phyloP scores from a whole-genome alignment of 176 grass and related monocot genomes.

The Carex myosuroides region DNA sequence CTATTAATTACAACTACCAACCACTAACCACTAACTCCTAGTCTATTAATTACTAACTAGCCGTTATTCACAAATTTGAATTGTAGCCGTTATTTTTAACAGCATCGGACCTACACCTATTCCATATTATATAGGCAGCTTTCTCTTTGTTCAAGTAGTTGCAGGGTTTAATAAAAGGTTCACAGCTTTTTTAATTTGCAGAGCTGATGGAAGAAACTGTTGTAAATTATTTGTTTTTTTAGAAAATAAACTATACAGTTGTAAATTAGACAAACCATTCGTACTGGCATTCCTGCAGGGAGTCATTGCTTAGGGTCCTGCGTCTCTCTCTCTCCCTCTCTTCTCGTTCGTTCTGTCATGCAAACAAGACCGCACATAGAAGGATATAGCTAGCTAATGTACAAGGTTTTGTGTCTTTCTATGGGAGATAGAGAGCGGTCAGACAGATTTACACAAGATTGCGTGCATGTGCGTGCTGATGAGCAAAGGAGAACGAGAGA shows the following conservation, averaged over 20 bases:
- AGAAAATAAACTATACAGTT: not conserved
- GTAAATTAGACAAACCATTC: not conserved
- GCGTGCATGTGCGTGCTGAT: not conserved
- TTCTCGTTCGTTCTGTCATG: not conserved
- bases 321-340: not conserved
- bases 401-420: conserved; percentile 6
- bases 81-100: too few species aligned
- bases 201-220: not conserved
- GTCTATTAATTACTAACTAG: too few species aligned
- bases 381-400: not conserved
- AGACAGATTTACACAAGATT: not conserved
- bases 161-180: not conserved
- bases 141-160: conserved; percentile 1
- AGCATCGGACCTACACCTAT: too few species aligned
- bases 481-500: not conserved
- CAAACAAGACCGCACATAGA: not conserved
- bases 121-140: not conserved
- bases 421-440: not conserved
- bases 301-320: not conserved
- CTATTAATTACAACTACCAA: too few species aligned
- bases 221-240: not conserved
- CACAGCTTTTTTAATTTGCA: not conserved
- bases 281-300: not conserved
- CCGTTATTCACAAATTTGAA: too few species aligned
- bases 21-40: too few species aligned